Percentiles rank a stretch among this genome's conserved stretches.
phyloP scores from a whole-genome alignment of 2,329 filamentous ascomycete genomes.

The Neonectria magnoliae region DNA sequence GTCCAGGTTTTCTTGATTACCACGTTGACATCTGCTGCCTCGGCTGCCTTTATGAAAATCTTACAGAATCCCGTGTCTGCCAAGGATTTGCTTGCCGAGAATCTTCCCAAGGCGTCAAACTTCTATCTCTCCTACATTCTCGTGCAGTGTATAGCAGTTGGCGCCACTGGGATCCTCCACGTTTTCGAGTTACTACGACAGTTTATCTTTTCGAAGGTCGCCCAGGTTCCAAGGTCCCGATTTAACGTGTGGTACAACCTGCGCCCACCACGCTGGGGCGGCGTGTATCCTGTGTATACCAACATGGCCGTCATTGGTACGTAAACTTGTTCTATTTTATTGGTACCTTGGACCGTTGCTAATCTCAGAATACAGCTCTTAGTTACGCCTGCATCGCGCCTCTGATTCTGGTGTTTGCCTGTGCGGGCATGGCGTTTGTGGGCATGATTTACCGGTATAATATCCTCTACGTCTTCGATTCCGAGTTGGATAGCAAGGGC shows the following conservation, averaged over 20 bases:
- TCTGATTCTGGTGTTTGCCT: conserved; percentile 83
- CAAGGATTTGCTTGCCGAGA: conserved; percentile 73
- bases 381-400: conserved; percentile 90
- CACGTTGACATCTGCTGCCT: conserved; percentile 83
- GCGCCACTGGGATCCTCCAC: conserved; percentile 79
- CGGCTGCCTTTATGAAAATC: conserved; percentile 72
- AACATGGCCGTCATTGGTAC: conserved; percentile 82
- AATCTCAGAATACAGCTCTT: conserved; percentile 68
- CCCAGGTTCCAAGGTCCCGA: conserved; percentile 83
- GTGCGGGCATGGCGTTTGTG: conserved; percentile 80
- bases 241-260: conserved; percentile 82
- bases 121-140: conserved; percentile 96
- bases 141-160: conserved; percentile 86
- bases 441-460: conserved; percentile 93
- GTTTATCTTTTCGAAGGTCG: conserved; percentile 72
- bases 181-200: conserved; percentile 68
- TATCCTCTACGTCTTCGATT: conserved; percentile 85
- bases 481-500: conserved; percentile 86
- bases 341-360: background rate
- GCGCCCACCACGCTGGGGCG: conserved; percentile 83
- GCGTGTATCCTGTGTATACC: conserved; percentile 81
- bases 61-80: conserved; percentile 68
- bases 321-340: conserved; percentile 41
- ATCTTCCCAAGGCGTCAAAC: conserved; percentile 86
- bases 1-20: conserved; percentile 92